These are phyloP conservation scores for Haberlea rhodopensis DNA, from an alignment of 257 asterid species.

Conservation along the genomic window DNA sequence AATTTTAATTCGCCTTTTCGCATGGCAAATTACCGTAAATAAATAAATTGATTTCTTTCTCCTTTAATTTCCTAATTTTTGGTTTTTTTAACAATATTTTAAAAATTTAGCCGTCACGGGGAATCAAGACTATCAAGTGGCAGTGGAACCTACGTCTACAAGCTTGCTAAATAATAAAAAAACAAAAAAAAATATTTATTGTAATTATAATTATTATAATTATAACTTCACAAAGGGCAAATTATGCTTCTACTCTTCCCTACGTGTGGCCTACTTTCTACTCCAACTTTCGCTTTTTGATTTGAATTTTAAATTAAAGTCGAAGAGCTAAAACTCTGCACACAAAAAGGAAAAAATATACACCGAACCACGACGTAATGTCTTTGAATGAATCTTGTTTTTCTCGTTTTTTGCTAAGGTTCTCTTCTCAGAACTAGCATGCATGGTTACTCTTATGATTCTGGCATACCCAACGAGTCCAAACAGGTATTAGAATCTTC, in stretches of 20 bases:
- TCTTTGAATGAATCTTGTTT: slow-evolving; percentile 15
- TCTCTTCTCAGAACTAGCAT: slow-evolving; percentile 26
- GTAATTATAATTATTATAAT: too few species aligned
- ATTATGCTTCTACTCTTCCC: slow-evolving; percentile 25
- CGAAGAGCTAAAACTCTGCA: slow-evolving; percentile 15
- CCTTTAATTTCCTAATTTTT: too few species aligned
- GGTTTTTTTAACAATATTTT: too few species aligned
- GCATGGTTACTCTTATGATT: slow-evolving; percentile 71
- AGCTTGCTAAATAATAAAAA: neutral
- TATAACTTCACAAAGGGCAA: slow-evolving; percentile 6
- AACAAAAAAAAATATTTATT: too few species aligned
- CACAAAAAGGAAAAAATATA: slow-evolving; percentile 8
- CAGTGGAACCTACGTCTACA: neutral
- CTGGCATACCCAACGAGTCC: slow-evolving; percentile 59
- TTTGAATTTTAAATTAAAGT: slow-evolving; percentile 77
- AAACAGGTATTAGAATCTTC: slow-evolving; percentile 42
- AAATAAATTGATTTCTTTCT: too few species aligned
- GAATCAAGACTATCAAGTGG: neutral
- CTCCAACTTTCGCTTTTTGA: slow-evolving; percentile 46
- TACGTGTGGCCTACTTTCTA: slow-evolving; percentile 32
- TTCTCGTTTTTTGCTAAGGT: slow-evolving; percentile 12
- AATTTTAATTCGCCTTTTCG: too few species aligned
- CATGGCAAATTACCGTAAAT: too few species aligned
- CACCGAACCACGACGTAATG: neutral
- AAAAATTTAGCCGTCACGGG: too few species aligned